Conservation (phyloP, 208 protist genomes). For the Tritrichomonas foetus region DNA sequence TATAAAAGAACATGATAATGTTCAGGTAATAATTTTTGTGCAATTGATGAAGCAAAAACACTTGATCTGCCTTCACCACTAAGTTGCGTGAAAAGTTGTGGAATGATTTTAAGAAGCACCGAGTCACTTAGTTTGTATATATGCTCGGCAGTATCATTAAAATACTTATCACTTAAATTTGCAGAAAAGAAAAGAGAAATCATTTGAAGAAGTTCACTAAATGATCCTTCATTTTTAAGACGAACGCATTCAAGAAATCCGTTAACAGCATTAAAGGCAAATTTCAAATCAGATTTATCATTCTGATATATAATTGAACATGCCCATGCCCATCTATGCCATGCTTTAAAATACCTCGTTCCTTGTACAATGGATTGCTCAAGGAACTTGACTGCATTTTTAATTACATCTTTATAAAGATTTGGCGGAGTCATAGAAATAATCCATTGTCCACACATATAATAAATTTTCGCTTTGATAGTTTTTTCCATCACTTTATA, state of each 20-base stretch:
- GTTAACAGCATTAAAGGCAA: background rate
- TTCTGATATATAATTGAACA: background rate
- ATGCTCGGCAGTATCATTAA: background rate
- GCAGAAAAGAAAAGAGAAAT: background rate
- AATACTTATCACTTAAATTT: background rate
- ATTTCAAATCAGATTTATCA: background rate
- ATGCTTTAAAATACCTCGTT: background rate
- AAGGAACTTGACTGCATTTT: background rate
- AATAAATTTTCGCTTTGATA: conserved; percentile 3
- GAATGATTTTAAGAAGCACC: background rate
- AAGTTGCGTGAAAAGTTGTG: background rate
- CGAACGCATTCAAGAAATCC: background rate
- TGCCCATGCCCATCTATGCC: conserved; percentile 17
- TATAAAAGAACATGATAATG: background rate
- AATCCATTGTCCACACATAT: background rate
- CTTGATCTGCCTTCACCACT: too few relatives aligned
- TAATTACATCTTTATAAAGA: background rate
- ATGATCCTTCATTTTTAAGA: background rate
- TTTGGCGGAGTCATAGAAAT: background rate
- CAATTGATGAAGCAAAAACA: background rate
- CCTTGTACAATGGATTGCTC: background rate
- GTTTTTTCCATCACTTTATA: background rate
- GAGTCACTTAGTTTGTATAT: background rate
- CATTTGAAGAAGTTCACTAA: background rate
- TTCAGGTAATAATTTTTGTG: background rate